Evolutionary conservation across 768 basidiomycete species (phyloP), one percentile per base, ranked within the genome.

Genomic region (Leucogyrophana mollusca): DNA sequence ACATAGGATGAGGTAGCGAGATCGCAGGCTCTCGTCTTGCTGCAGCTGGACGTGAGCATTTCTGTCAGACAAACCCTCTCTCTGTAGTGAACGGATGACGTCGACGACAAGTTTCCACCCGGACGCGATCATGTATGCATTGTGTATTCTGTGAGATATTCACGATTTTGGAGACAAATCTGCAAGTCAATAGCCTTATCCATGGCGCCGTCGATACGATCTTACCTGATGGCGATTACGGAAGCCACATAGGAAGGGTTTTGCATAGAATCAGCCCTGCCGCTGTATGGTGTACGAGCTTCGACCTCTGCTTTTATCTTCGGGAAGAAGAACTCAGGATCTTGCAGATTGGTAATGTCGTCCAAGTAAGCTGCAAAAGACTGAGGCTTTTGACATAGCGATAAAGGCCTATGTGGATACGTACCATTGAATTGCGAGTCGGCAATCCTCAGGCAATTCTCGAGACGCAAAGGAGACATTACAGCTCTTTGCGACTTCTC

Each of bases 51-150:
- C 50, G 46, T 80, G 79, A 46, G 81, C 67, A 24, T 69, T 73
- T 22, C 63, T 56, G 47, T 90, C 83, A 7, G 71, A 64, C 14
- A 88, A 52, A 24, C 83, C 84, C 10, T 71, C 66, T 14, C 74
- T 65, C n/a, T 73, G 68, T 37, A 91, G 67, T 21, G 77, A 71
- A 42, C 72, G 72, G 44, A 92, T 67, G 24, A 71, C 70, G 47
- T 83, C 73, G 3, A 73, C 62, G n/a, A 87, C 80, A 39, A 91
- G 68, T 52, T 77, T 87, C 90, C 90, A 93, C 1, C 80, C 85
- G 13, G 87, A 81, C n/a, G 89, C 85, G 25, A 91, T 72, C 77
- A 87, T 79, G 62, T 89, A 90, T 7, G 80, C 64, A 59, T 92
- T 93, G 64, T 93, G 90, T 44, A 92, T 74, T 63, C 90, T 92